phyloP scores from a whole-genome alignment of 2,329 filamentous ascomycete genomes.

The Cadophora sp. region DNA sequence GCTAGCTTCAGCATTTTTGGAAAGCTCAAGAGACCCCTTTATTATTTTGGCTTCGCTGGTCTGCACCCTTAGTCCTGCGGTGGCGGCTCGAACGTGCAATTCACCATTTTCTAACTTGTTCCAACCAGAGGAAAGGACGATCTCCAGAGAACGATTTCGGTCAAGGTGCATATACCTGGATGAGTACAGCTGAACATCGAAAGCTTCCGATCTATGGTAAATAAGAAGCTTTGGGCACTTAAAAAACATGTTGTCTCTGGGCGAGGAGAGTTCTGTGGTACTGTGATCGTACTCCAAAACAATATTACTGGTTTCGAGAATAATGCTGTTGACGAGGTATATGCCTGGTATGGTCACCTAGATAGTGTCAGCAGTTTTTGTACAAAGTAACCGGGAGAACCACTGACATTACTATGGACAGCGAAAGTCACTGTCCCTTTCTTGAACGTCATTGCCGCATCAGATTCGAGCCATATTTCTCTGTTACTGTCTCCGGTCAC shows the following conservation, averaged over 20 bases:
- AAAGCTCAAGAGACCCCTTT: slow-evolving; percentile 50
- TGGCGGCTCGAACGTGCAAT: slow-evolving; percentile 67
- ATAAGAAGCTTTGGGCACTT: slow-evolving; percentile 69
- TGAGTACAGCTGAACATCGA: slow-evolving; percentile 71
- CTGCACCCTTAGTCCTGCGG: slow-evolving; percentile 68
- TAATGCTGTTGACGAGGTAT: slow-evolving; percentile 77
- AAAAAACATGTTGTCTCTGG: slow-evolving; percentile 52
- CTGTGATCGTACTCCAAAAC: slow-evolving; percentile 70
- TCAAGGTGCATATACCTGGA: slow-evolving; percentile 80
- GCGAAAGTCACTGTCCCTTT: slow-evolving; percentile 53
- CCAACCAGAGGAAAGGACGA: slow-evolving; percentile 76
- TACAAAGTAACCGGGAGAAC: not conserved
- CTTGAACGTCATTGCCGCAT: slow-evolving; percentile 51
- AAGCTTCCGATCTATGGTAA: slow-evolving; percentile 72
- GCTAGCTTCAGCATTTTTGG: slow-evolving; percentile 59
- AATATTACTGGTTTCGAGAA: slow-evolving; percentile 68
- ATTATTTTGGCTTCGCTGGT: slow-evolving; percentile 64
- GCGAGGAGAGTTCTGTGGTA: slow-evolving; percentile 39
- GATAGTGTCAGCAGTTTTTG: slow-evolving; percentile 40
- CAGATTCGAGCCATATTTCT: slow-evolving; percentile 69
- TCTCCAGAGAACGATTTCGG: slow-evolving; percentile 76
- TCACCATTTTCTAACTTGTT: slow-evolving; percentile 69
- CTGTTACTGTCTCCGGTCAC: slow-evolving; percentile 60
- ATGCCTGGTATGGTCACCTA: slow-evolving; percentile 72
- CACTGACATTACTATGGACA: slow-evolving; percentile 53